Percentiles rank a stretch among this genome's conserved stretches.
Conservation (phyloP, 495 filamentous ascomycete species). For the Venustampulla echinocandica region DNA sequence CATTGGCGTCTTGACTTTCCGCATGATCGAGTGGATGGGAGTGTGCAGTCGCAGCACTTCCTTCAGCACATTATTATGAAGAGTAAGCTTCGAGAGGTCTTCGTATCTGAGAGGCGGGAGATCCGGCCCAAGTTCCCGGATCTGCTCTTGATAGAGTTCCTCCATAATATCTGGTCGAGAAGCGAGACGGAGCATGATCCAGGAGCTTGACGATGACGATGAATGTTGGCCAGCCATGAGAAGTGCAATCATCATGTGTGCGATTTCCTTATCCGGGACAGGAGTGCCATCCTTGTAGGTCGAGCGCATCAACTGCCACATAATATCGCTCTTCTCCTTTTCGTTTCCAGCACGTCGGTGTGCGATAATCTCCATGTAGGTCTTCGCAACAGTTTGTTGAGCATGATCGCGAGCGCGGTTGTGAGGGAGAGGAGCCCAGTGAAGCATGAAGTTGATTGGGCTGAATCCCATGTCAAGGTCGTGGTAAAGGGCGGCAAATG, state of each 20-base stretch:
- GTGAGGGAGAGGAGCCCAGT: slow-evolving; percentile 78
- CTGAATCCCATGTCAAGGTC: slow-evolving; percentile 79
- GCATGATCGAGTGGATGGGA: slow-evolving; percentile 79
- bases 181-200: slow-evolving; percentile 74
- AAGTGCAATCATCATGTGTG: slow-evolving; percentile 87
- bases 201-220: slow-evolving; percentile 69
- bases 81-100: slow-evolving; percentile 57
- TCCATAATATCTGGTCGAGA: slow-evolving; percentile 63
- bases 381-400: slow-evolving; percentile 63
- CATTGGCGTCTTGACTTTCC: slow-evolving; percentile 73
- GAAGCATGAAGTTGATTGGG: slow-evolving; percentile 77
- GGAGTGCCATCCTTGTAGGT: slow-evolving; percentile 63
- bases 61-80: slow-evolving; percentile 64
- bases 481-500: slow-evolving; percentile 68
- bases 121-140: slow-evolving; percentile 49
- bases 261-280: slow-evolving; percentile 71
- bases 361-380: slow-evolving; percentile 71
- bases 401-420: slow-evolving; percentile 73
- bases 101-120: slow-evolving; percentile 58
- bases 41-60: slow-evolving; percentile 75
- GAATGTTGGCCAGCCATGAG: slow-evolving; percentile 88
- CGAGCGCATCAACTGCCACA: slow-evolving; percentile 74
- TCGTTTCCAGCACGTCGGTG: slow-evolving; percentile 44
- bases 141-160: slow-evolving; percentile 68
- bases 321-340: slow-evolving; percentile 58